These are phyloP conservation scores for Euphorbia lathyris DNA, from an alignment of 345 rosid species.

Conservation along the genomic window DNA sequence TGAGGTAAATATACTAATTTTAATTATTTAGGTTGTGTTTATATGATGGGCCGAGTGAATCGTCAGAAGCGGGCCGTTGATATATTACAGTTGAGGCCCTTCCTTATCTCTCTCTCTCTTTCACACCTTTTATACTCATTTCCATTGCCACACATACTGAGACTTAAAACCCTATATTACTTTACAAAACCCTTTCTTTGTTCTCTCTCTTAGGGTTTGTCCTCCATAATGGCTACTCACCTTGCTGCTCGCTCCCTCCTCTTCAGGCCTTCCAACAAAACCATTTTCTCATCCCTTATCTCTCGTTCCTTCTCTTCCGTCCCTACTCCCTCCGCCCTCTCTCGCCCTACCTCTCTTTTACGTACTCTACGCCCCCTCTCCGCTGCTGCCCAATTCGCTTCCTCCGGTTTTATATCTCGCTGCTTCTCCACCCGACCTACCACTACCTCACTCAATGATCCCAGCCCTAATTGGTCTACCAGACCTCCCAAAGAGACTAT, in stretches of 20 bases:
- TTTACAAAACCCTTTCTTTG: not conserved
- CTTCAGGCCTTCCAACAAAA: constrained; percentile 2
- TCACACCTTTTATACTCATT: too few relatives aligned
- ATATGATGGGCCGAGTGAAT: too few relatives aligned
- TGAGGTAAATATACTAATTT: too few relatives aligned
- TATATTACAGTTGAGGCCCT: too few relatives aligned
- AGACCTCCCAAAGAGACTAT: constrained; percentile 92
- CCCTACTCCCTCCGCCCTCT: not conserved
- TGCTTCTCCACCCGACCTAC: constrained; percentile 46
- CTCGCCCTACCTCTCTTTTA: constrained; percentile 16
- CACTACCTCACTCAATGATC: constrained; percentile 66
- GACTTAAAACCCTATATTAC: not conserved
- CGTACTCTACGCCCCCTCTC: constrained; percentile 6
- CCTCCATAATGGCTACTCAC: constrained; percentile 1
- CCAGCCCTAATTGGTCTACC: constrained; percentile 83
- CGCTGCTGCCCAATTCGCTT: constrained; percentile 12
- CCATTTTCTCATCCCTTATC: constrained; percentile 12
- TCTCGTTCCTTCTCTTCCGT: constrained; percentile 14
- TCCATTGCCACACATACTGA: too few relatives aligned
- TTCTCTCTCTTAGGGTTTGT: not conserved
- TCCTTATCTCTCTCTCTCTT: too few relatives aligned
- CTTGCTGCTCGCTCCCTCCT: constrained; percentile 2
- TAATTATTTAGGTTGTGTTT: too few relatives aligned
- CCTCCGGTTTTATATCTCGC: constrained; percentile 13
- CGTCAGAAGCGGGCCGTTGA: too few relatives aligned